Percentiles rank a stretch among this genome's conserved stretches.
Evolutionary conservation across 805 yeast genomes (phyloP).

Genomic region (Crinitomyces ghanaensis): DNA sequence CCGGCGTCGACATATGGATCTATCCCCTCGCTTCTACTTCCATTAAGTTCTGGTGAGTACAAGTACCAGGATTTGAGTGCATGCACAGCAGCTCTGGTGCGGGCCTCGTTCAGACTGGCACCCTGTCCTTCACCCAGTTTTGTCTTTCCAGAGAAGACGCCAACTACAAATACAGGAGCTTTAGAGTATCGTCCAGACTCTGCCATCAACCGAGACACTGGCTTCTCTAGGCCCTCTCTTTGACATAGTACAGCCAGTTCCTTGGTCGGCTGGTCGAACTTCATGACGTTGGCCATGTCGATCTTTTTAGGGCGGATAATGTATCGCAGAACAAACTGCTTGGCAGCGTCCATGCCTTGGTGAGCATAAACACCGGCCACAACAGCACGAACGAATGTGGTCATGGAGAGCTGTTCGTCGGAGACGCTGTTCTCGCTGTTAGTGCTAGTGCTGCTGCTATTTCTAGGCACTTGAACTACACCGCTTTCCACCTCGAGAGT

Average conservation of each 20-base stretch:
- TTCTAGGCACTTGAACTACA: slow-evolving; percentile 40
- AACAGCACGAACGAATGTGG: slow-evolving; percentile 69
- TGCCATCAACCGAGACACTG: slow-evolving; percentile 72
- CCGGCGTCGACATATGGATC: too few relatives aligned
- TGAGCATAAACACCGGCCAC: slow-evolving; percentile 76
- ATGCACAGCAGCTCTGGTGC: slow-evolving; percentile 81
- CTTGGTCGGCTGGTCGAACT: slow-evolving; percentile 75
- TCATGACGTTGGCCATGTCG: slow-evolving; percentile 61
- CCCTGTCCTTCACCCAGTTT: slow-evolving; percentile 94
- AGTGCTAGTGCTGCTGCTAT: too few relatives aligned
- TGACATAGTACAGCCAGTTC: slow-evolving; percentile 69
- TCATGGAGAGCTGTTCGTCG: slow-evolving; percentile 34
- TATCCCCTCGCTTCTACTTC: too few relatives aligned
- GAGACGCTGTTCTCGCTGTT: slow-evolving; percentile 28
- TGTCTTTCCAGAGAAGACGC: slow-evolving; percentile 73
- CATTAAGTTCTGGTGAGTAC: too few relatives aligned
- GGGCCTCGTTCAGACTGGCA: slow-evolving; percentile 78
- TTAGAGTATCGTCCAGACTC: slow-evolving; percentile 86
- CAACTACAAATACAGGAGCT: slow-evolving; percentile 81
- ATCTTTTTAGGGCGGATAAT: slow-evolving; percentile 67
- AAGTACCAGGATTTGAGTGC: slow-evolving; percentile 88
- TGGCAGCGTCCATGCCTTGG: slow-evolving; percentile 51
- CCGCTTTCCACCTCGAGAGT: slow-evolving; percentile 13
- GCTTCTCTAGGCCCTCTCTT: slow-evolving; percentile 60
- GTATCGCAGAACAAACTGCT: slow-evolving; percentile 59